Conservation (phyloP, 1,284 basidiomycete genomes). For the Chondrostereum purpureum region DNA sequence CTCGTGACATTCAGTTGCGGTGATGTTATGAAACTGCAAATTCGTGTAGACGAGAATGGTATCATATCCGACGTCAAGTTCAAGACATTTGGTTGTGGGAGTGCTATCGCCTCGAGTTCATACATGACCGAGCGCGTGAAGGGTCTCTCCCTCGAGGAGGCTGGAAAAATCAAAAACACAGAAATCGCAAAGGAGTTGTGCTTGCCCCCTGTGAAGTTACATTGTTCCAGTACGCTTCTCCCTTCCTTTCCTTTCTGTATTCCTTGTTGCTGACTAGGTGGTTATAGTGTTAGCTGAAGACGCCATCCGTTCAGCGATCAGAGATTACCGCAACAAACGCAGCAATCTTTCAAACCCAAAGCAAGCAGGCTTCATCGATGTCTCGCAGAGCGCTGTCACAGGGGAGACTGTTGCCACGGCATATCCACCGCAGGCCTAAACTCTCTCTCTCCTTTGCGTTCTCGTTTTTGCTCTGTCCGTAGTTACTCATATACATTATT, state of each 20-base stretch:
- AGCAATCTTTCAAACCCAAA: slow-evolving; percentile 38
- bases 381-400: slow-evolving; percentile 61
- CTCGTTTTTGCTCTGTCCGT: background rate
- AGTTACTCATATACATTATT: slow-evolving; percentile 1
- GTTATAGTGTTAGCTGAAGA: slow-evolving; percentile 89
- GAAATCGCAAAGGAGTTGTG: slow-evolving; percentile 97
- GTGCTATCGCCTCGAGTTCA: slow-evolving; percentile 93
- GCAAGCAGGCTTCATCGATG: slow-evolving; percentile 67
- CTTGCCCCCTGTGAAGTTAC: slow-evolving; percentile 94
- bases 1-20: slow-evolving; percentile 48
- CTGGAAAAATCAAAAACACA: slow-evolving; percentile 96
- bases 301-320: slow-evolving; percentile 92
- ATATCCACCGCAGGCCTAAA: slow-evolving; percentile 38
- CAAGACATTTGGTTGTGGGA: slow-evolving; percentile 97
- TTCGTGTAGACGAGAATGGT: slow-evolving; percentile 91
- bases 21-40: slow-evolving; percentile 99
- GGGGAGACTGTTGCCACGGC: slow-evolving; percentile 63
- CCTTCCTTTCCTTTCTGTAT: slow-evolving; percentile 8
- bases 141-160: slow-evolving; percentile 90
- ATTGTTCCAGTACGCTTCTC: slow-evolving; percentile 69
- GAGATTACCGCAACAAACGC: slow-evolving; percentile 84
- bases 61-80: slow-evolving; percentile 99
- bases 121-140: slow-evolving; percentile 99
- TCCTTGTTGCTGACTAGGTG: slow-evolving; percentile 14
- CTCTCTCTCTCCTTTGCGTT: slow-evolving; percentile 5